Base-by-base conservation (phyloP, 495 filamentous ascomycete genomes). In the Choiromyces venosus region DNA sequence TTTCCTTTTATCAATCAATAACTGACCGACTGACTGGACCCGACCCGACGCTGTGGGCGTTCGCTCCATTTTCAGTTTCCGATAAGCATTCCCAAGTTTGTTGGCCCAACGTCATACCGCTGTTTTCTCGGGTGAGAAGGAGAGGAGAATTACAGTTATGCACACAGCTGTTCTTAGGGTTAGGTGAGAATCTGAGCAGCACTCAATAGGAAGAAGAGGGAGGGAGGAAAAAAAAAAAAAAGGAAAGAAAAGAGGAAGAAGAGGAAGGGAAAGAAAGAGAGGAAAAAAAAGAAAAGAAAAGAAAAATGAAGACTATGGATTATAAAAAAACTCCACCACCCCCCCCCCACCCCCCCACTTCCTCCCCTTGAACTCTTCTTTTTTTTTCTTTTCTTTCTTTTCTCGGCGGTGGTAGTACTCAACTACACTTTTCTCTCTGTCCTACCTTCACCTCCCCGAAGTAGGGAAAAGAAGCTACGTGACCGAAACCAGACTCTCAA, bases 91-190 rank as follows among this genome's bases (percentile, higher is more conserved):
- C 52, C 52, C n/a, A 61, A 61, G n/a, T 61, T 61, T 61, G 52
- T 61, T 61, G 52, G 52, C 52, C 40, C 52, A 61, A 61, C 52
- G 52, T 61, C 52, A 61, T 61, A 29, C 52, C 52, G 52, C 52
- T n/a, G n/a, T n/a, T n/a, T n/a, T 14, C 52, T 25, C 52, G 29
- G 5, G 21, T 52, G 44, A 29, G n/a, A 61, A 61, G 52, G 52
- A 61, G 29, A 25, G 52, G n/a, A n/a, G n/a, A n/a, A 61, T 61
- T 61, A 29, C 52, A 29, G 52, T 29, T 61, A 61, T 61, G 52
- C 52, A 61, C 52, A 25, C 52, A 2, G 52, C 52, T 61, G 25
- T 29, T 5, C 52, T 14, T 2, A 61, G 52, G 52, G 52, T 61
- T 61, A 61, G 52, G 52, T 61, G n/a, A 61, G 52, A 61, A 29